Evolutionary conservation across 768 basidiomycete species (phyloP), one percentile per base, ranked within the genome.

Genomic region (Dentipellis sp.): DNA sequence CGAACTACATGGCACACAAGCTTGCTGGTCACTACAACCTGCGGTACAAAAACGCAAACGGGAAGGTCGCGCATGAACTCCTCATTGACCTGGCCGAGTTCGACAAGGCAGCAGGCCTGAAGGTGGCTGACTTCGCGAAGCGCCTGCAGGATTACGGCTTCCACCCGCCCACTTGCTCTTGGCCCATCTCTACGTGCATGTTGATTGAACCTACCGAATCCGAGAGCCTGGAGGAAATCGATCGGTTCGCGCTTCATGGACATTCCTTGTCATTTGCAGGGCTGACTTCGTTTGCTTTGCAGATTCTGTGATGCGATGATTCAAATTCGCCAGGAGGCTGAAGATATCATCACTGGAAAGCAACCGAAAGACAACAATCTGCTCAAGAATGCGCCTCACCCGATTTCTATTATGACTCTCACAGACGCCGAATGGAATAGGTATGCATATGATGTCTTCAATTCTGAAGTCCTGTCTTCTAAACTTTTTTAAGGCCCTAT

Each of bases 231-330:
- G 88, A 94, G 58, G 95, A 97, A 69, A 81, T 98, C 53, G 92
- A 98, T 65, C 81, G 86, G 83, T 89, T 58, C 49, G 72, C 62
- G 21, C 21, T 9, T 48, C 21, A 35, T 10, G n/a, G 16, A 16
- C 8, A 23, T 17, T 54, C 57, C 16, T n/a, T 40, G 19, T 11
- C 34, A 23, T 0, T 51, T 42, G 14, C 19, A 16, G 23, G 46
- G 11, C 29, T 0, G 37, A 47, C 52, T 2, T 19, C 54, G 19
- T 35, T 35, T 49, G 35, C 49, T 19, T 38, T 52, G 35, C 58
- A 91, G 91, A 65, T 98, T 99, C 76, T 97, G 95, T 71, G 92
- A 98, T 62, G 95, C 97, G 19, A 97, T 98, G 92, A 94, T 99
- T 60, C 82, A 88, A 60, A 99, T 99, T 62, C 88, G 94, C 51